Evolutionary conservation across 129 eudicot species (phyloP), one percentile per base, ranked within the genome.

Genomic region (Artemisia annua): DNA sequence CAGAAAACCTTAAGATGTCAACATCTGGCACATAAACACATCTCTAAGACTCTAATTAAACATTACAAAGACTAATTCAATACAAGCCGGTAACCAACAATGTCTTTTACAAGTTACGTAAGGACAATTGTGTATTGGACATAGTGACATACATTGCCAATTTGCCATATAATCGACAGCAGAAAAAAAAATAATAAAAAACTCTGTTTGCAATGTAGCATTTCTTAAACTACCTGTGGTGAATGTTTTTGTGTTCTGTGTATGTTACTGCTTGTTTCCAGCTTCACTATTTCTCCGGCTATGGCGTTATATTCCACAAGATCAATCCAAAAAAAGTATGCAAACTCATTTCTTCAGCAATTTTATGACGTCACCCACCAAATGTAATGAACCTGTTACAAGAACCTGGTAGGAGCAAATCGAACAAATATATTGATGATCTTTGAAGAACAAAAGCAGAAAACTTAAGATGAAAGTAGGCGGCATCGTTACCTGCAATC

Each of bases 311-410:
- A 32, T 32, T 39, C 10, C 48, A 26, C 39, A 20, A 11, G 54
- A 48, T 61, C 52, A 15, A 32, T 48, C 26, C 54, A 63, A 22
- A 74, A 30, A 11, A 53, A 3, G 66, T 39, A 51, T 57, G 54
- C 22, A n/a, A 43, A 18, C 67, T 90, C 85, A 91, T 81, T 87
- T 90, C 95, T 83, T 93, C 58, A 90, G 76, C 81, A 94, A 28
- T 76, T 88, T 84, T 73, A 94, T 68, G 24, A 88, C 96, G 30
- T 94, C 98, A 2, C 98, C 98, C 61, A 90, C 90, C 64, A 94
- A 84, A 84, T 94, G 98, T 43, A 94, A 79, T 48, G 98, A 94
- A 48, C 98, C 98, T 4, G 97, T 94, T 66, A 94, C 98, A 60
- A 94, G 92, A 63, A 94, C 98, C 98, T 94, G 79, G 70, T 12